phyloP scores from a whole-genome alignment of 2,329 filamentous ascomycete genomes.

The Aaosphaeria arxii region DNA sequence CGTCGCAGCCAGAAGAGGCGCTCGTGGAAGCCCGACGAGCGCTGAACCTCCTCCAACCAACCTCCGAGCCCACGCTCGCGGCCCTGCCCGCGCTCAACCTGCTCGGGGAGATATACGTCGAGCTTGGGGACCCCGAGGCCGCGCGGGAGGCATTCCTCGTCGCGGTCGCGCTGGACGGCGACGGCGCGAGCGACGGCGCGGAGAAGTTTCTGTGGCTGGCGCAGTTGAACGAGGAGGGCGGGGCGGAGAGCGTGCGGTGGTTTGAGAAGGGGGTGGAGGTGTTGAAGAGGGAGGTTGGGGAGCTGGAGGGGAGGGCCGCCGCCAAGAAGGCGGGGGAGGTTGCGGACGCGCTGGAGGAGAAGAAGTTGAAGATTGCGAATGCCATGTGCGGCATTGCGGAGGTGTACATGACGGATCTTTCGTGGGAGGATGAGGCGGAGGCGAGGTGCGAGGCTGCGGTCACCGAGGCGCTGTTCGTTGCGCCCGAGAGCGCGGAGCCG shows the following conservation, averaged over 20 bases:
- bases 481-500: constrained; percentile 79
- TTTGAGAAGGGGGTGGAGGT: constrained; percentile 67
- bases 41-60: constrained; percentile 46
- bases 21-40: constrained; percentile 54
- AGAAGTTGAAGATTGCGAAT: constrained; percentile 78
- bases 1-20: constrained; percentile 57
- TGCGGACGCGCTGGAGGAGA: constrained; percentile 55
- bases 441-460: constrained; percentile 81
- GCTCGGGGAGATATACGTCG: constrained; percentile 77
- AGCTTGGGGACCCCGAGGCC: constrained; percentile 74
- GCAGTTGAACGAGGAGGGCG: constrained; percentile 71
- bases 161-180: constrained; percentile 72
- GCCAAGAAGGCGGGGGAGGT: constrained; percentile 31
- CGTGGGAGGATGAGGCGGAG: constrained; percentile 88
- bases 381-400: constrained; percentile 93
- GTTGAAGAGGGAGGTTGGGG: constrained; percentile 68
- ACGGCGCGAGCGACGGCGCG: constrained; percentile 78
- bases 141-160: constrained; percentile 70
- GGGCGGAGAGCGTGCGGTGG: constrained; percentile 58
- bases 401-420: constrained; percentile 98
- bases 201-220: constrained; percentile 96
- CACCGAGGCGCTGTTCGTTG: constrained; percentile 84
- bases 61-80: constrained; percentile 37
- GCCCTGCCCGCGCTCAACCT: constrained; percentile 69
- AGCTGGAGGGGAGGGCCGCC: constrained; percentile 50